These are phyloP conservation scores for Cucurbita ficifolia DNA, from an alignment of 306 rosid genomes.

Conservation along the genomic window DNA sequence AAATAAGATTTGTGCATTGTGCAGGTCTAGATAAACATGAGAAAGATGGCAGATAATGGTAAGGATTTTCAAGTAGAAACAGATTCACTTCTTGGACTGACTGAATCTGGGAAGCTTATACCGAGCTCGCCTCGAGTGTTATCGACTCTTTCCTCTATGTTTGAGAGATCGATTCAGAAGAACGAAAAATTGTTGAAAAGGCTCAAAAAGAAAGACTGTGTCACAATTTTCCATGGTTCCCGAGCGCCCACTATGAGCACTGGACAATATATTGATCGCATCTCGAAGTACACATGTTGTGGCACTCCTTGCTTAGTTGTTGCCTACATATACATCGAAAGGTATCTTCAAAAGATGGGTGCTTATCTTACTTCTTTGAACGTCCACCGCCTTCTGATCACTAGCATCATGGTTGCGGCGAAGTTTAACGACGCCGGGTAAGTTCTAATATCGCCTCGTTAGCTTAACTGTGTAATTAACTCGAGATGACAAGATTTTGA, in stretches of 20 bases:
- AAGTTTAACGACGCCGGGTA: constrained; percentile 42
- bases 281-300: constrained; percentile 40
- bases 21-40: constrained; percentile 10
- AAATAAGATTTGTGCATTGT: neutral
- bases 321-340: constrained; percentile 57
- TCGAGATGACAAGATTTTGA: neutral
- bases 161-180: constrained; percentile 28
- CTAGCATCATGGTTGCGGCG: constrained; percentile 43
- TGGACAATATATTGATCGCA: constrained; percentile 37
- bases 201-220: constrained; percentile 10
- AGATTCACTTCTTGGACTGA: constrained; percentile 16
- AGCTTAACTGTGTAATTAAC: neutral
- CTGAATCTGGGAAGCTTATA: neutral
- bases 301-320: constrained; percentile 44
- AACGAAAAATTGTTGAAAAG: constrained; percentile 23
- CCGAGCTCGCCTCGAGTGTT: constrained; percentile 20
- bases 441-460: neutral
- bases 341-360: constrained; percentile 20
- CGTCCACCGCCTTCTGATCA: constrained; percentile 51
- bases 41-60: constrained; percentile 7
- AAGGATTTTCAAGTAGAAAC: constrained; percentile 6
- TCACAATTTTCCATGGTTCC: constrained; percentile 40
- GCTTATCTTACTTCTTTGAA: constrained; percentile 41
- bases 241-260: constrained; percentile 39
- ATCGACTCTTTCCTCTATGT: constrained; percentile 14